phyloP scores from a whole-genome alignment of 2,329 filamentous ascomycete species.

The Grosmannia huntii region DNA sequence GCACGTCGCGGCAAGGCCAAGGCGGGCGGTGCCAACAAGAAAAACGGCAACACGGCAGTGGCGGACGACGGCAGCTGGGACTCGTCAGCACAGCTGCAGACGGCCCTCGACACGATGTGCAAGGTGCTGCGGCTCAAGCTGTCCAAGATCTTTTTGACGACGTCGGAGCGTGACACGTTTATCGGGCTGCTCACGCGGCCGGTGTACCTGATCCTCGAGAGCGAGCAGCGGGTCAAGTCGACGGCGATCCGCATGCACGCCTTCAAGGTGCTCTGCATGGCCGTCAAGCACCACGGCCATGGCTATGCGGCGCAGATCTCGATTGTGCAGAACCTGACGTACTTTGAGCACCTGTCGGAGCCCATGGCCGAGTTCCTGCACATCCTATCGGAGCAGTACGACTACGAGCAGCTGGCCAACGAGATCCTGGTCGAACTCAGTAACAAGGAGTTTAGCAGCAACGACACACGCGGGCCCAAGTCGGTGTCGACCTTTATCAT shows the following conservation, averaged over 20 bases:
- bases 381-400: slow-evolving; percentile 92
- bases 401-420: slow-evolving; percentile 88
- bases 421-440: slow-evolving; percentile 89
- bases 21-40: slow-evolving; percentile 26
- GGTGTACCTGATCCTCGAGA: slow-evolving; percentile 88
- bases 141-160: slow-evolving; percentile 86
- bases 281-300: slow-evolving; percentile 94
- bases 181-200: slow-evolving; percentile 83
- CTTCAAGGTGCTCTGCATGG: slow-evolving; percentile 93
- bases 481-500: slow-evolving; percentile 90
- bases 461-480: slow-evolving; percentile 89
- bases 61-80: slow-evolving; percentile 56
- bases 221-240: slow-evolving; percentile 81
- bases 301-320: slow-evolving; percentile 95
- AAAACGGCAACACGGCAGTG: slow-evolving; percentile 46
- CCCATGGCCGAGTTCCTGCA: slow-evolving; percentile 98
- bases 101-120: slow-evolving; percentile 85
- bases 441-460: slow-evolving; percentile 96
- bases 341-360: slow-evolving; percentile 97
- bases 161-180: slow-evolving; percentile 91
- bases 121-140: slow-evolving; percentile 91
- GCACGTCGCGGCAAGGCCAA: slow-evolving; percentile 63
- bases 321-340: slow-evolving; percentile 93
- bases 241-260: slow-evolving; percentile 88
- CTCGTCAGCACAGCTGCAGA: slow-evolving; percentile 74